Percentiles rank a stretch among this genome's conserved stretches.
phyloP scores from a whole-genome alignment of 2,329 filamentous ascomycete species.

The Rutstroemia sp. region DNA sequence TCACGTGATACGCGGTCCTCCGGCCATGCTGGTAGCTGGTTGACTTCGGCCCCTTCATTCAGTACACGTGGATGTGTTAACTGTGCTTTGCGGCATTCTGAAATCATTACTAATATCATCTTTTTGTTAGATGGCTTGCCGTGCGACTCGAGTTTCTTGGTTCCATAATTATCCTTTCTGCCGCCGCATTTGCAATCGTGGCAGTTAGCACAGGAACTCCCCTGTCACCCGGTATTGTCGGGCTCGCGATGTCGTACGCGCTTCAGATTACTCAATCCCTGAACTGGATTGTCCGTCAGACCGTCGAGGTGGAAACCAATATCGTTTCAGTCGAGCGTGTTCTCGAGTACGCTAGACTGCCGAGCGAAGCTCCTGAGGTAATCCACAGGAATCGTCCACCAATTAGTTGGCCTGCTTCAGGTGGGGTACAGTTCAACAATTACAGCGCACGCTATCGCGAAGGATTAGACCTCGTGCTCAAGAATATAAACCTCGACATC shows the following conservation, averaged over 20 bases:
- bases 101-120: slow-evolving; percentile 1
- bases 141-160: slow-evolving; percentile 94
- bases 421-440: slow-evolving; percentile 83
- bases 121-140: slow-evolving; percentile 72
- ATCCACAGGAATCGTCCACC: slow-evolving; percentile 80
- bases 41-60: not conserved
- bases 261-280: slow-evolving; percentile 94
- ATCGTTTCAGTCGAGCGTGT: slow-evolving; percentile 98
- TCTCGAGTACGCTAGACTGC: slow-evolving; percentile 85
- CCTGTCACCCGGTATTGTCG: slow-evolving; percentile 69
- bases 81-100: not conserved
- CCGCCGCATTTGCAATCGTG: slow-evolving; percentile 75
- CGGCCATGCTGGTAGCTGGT: not conserved
- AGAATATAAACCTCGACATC: slow-evolving; percentile 86
- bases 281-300: slow-evolving; percentile 98
- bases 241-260: slow-evolving; percentile 93
- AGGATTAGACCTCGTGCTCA: slow-evolving; percentile 84
- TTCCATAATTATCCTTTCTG: slow-evolving; percentile 82
- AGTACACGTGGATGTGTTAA: not conserved
- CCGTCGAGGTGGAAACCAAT: slow-evolving; percentile 99
- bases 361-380: slow-evolving; percentile 90
- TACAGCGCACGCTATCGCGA: slow-evolving; percentile 91
- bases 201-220: slow-evolving; percentile 62
- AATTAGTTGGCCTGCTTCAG: slow-evolving; percentile 84
- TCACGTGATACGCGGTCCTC: not conserved